Evolutionary conservation across 2,329 filamentous ascomycete species (phyloP).

Genomic region (Aspergillus fructus): DNA sequence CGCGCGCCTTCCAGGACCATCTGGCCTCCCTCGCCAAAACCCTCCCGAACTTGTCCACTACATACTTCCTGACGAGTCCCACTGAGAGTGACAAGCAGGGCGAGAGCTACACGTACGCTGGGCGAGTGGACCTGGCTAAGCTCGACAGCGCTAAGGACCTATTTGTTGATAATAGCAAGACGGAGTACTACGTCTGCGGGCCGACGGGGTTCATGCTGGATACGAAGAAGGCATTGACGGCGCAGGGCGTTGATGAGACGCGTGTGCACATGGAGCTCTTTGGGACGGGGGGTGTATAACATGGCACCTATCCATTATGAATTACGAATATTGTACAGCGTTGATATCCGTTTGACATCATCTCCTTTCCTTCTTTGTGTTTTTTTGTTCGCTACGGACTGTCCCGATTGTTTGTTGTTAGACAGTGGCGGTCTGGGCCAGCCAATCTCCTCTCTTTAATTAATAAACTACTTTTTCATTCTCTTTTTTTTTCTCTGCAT

Average conservation of each 20-base stretch:
- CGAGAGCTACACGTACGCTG: constrained; percentile 59
- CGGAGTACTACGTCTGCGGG: constrained; percentile 72
- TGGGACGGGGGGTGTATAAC: constrained; percentile 50
- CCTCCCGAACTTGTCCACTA: constrained; percentile 50
- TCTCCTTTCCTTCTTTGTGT: too few species aligned
- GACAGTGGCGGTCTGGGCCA: background rate
- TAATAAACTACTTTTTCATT: too few species aligned
- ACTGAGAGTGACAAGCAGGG: constrained; percentile 50
- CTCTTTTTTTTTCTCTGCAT: too few species aligned
- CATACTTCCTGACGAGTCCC: constrained; percentile 60
- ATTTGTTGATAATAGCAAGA: constrained; percentile 52
- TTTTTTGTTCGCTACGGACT: background rate
- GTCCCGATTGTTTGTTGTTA: background rate
- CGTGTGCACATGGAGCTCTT: constrained; percentile 69
- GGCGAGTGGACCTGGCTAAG: constrained; percentile 59
- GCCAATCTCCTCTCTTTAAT: background rate
- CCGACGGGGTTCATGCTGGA: constrained; percentile 69
- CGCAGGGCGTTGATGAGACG: constrained; percentile 56
- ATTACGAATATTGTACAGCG: too few species aligned
- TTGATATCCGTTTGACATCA: too few species aligned
- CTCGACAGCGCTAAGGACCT: constrained; percentile 56
- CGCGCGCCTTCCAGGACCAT: constrained; percentile 55
- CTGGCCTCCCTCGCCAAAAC: constrained; percentile 45
- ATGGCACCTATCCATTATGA: too few species aligned
- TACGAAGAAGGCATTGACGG: constrained; percentile 53